Evolutionary conservation across 345 rosid genomes (phyloP).

Genomic region (Euclidium syriacum): DNA sequence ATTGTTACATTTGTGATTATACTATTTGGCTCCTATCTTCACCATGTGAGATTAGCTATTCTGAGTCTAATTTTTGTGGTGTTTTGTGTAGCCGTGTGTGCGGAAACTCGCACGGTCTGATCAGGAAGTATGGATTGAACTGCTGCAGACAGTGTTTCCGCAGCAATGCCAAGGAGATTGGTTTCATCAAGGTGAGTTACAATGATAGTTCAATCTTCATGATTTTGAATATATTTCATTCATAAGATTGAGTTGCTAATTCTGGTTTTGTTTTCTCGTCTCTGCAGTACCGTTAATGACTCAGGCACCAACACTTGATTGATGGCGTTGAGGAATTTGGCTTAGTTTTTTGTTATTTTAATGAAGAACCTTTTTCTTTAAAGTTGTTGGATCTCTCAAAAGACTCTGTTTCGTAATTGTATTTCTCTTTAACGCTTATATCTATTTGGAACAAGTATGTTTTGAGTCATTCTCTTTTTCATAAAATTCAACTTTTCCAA

Average conservation of each 20-base stretch:
- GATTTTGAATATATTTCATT: background rate
- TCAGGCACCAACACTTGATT: background rate
- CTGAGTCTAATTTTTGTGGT: background rate
- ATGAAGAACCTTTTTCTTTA: no score
- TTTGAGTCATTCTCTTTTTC: no score
- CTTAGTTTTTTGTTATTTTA: background rate
- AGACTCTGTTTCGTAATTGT: background rate
- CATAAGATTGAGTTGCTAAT: background rate
- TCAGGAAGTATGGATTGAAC: constrained; percentile 34
- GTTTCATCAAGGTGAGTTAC: constrained; percentile 48
- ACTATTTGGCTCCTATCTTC: no score
- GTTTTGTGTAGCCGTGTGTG: constrained; percentile 29
- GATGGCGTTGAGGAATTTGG: background rate
- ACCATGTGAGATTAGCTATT: no score
- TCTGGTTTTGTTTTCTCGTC: background rate
- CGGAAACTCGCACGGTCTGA: constrained; percentile 33
- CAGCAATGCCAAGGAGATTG: constrained; percentile 32
- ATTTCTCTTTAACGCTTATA: background rate
- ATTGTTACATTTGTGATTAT: no score
- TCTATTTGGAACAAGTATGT: background rate
- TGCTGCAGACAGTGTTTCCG: constrained; percentile 31
- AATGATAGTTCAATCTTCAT: no score
- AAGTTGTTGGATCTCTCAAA: constrained; percentile 6
- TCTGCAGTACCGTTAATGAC: constrained; percentile 20
- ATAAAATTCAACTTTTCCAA: no score